phyloP scores from a whole-genome alignment of 306 rosid species.

The Cicer judaicum region DNA sequence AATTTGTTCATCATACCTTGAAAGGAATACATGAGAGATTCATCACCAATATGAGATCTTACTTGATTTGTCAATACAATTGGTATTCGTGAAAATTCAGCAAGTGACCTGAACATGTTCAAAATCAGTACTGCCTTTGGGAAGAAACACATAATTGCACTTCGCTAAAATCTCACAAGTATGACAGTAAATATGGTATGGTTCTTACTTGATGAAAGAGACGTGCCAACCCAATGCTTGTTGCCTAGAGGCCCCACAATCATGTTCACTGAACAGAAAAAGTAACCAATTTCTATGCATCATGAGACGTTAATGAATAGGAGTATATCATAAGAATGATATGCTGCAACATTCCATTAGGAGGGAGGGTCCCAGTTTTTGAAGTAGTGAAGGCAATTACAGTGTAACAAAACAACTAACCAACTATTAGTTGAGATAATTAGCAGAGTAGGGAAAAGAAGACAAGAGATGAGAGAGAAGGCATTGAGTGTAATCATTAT shows the following conservation, averaged over 20 bases:
- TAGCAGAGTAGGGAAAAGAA: background rate
- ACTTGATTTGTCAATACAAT: constrained; percentile 94
- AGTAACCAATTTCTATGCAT: constrained; percentile 26
- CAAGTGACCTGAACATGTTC: constrained; percentile 70
- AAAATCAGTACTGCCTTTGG: constrained; percentile 39
- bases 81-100: constrained; percentile 92
- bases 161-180: constrained; percentile 33
- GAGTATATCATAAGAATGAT: constrained; percentile 33
- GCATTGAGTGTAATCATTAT: background rate
- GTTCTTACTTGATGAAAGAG: constrained; percentile 83
- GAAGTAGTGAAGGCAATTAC: background rate
- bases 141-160: constrained; percentile 33
- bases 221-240: constrained; percentile 85
- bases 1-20: constrained; percentile 68
- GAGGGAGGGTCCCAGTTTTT: constrained; percentile 7
- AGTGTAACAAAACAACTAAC: constrained; percentile 5
- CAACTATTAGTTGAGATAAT: constrained; percentile 1
- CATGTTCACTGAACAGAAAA: constrained; percentile 67
- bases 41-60: constrained; percentile 73
- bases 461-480: background rate
- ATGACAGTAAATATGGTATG: constrained; percentile 2
- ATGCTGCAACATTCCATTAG: constrained; percentile 1
- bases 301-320: constrained; percentile 34
- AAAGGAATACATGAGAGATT: constrained; percentile 68
- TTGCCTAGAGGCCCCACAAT: constrained; percentile 62